A percentile compares a stretch with the other conserved stretches of the same genome.
Evolutionary conservation across 805 yeast species (phyloP).

Genomic region (Maudiozyma turicensis): DNA sequence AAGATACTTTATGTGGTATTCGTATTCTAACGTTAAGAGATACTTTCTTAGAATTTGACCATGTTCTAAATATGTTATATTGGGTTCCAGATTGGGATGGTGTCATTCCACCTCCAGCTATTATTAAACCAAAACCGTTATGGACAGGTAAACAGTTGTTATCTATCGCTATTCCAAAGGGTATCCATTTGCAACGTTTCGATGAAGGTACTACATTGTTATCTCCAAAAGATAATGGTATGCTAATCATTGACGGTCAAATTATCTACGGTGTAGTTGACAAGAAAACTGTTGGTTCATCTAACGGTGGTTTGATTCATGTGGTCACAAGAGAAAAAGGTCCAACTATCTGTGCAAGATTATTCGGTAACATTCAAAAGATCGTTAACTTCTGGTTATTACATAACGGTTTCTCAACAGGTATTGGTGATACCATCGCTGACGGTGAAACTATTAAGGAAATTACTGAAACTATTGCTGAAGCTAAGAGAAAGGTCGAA

Average conservation of each 20-base stretch:
- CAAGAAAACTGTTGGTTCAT: conserved; percentile 96
- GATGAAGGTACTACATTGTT: conserved; percentile 79
- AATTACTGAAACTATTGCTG: conserved; percentile 85
- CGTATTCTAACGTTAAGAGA: conserved; percentile 93
- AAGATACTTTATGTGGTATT: conserved; percentile 95
- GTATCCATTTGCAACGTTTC: conserved; percentile 87
- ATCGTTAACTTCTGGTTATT: conserved; percentile 94
- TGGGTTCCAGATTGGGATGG: conserved; percentile 99
- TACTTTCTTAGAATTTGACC: conserved; percentile 77
- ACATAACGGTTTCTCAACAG: conserved; percentile 96
- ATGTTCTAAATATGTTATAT: conserved; percentile 90
- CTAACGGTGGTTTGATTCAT: conserved; percentile 96
- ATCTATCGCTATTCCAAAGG: conserved; percentile 89
- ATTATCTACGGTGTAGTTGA: conserved; percentile 97
- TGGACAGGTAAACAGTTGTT: conserved; percentile 97
- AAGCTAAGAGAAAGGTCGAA: conserved; percentile 90
- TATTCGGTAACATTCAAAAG: conserved; percentile 88
- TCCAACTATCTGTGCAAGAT: conserved; percentile 75
- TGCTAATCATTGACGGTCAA: conserved; percentile 92
- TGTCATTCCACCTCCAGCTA: conserved; percentile 89
- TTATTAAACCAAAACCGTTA: conserved; percentile 85
- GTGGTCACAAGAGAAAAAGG: conserved; percentile 98
- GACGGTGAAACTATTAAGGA: conserved; percentile 93
- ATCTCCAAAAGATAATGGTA: conserved; percentile 89
- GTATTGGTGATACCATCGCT: conserved; percentile 99